Base-by-base conservation (phyloP, 148 eudicot genomes). In the Chenopodium album region DNA sequence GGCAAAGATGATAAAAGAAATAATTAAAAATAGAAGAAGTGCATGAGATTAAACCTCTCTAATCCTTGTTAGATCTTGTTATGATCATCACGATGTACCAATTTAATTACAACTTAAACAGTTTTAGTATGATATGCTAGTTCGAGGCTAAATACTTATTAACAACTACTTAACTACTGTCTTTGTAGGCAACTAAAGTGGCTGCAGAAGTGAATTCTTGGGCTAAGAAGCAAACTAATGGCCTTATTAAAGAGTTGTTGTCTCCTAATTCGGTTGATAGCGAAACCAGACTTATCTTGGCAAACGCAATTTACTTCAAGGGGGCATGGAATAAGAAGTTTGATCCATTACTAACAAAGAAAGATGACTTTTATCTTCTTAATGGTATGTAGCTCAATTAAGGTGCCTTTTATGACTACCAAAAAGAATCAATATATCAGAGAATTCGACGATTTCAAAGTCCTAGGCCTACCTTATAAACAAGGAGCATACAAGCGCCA, bases 261-360 rank as follows among this genome's bases (percentile, higher is more conserved):
- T 92, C 98, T 75, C 75, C 89, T 28, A 92, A 88, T 19, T 85
- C 93, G 28, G 88, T 92, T 16, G 91, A 88, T 48, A 48, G 54
- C 34, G 41, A 87, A 1, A 91, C 98, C 16, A 85, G 87, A 83
- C 92, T 94, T 65, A 85, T 94, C 78, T 86, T 91, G 80, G 90
- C 97, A 22, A 94, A 92, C 78, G 95, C 93, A 9, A 78, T 94
- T 50, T 94, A 92, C 79, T 94, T 90, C 79, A 94, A 94, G 77
- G 98, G 98, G 4, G 87, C 87, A 17, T 94, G 98, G 98, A 70
- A 65, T 4, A 86, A 88, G 78, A 86, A 89, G 78, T 94, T 94
- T 67, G 90, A 92, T 37, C 78, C 87, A 75, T 88, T 92, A 1
- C 34, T 46, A 41, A 91, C 97, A 32, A 85, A 88, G 78, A 88